Evolutionary conservation across 768 basidiomycete species (phyloP).

Genomic region (Lactarius deliciosus): DNA sequence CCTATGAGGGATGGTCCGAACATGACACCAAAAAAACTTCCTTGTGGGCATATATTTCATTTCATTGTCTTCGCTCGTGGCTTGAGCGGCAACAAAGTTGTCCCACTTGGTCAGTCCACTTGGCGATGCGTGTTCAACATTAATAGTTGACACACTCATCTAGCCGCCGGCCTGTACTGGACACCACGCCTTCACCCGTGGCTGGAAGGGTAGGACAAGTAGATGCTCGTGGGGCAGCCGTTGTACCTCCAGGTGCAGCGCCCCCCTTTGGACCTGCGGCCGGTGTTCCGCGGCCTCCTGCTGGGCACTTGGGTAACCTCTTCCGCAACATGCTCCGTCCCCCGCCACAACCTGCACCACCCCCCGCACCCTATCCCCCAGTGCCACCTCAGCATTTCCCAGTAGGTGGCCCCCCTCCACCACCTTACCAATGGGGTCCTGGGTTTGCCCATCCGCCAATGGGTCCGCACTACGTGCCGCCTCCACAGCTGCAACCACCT

Average conservation of each 20-base stretch:
- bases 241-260: conserved; percentile 35
- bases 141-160: conserved; percentile 21
- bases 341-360: conserved; percentile 28
- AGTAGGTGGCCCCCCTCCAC: conserved; percentile 44
- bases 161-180: conserved; percentile 29
- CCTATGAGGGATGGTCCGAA: conserved; percentile 68
- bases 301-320: conserved; percentile 33
- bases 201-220: conserved; percentile 23
- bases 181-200: conserved; percentile 17
- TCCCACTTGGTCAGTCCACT: conserved; percentile 82
- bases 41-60: conserved; percentile 97
- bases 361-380: conserved; percentile 26
- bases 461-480: conserved; percentile 37
- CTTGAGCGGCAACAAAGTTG: conserved; percentile 98
- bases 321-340: conserved; percentile 26
- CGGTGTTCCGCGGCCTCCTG: conserved; percentile 41
- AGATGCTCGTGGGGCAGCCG: conserved; percentile 28
- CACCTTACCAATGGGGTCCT: conserved; percentile 57
- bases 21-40: conserved; percentile 93
- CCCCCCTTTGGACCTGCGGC: conserved; percentile 38
- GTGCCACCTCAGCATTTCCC: conserved; percentile 29
- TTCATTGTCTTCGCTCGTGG: conserved; percentile 98
- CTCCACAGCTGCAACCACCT: conserved; percentile 27
- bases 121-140: conserved; percentile 4
- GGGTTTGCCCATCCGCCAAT: conserved; percentile 59